phyloP scores from a whole-genome alignment of 2,329 filamentous ascomycete species.

The Chaetomium sp. region DNA sequence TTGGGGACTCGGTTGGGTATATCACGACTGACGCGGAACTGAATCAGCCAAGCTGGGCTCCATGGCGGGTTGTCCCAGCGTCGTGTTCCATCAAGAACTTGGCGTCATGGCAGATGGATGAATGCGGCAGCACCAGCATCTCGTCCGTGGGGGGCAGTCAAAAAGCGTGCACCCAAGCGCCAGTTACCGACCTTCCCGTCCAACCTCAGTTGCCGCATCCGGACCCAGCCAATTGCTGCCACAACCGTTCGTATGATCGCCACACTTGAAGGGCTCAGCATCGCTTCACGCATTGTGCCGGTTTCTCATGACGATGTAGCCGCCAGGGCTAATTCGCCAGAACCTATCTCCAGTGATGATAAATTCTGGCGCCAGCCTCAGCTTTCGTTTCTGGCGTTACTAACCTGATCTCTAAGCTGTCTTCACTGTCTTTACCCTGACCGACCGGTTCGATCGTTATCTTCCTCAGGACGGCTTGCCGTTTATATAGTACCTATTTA shows the following conservation, averaged over 20 bases:
- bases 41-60: constrained; percentile 12
- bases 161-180: background rate
- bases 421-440: constrained; percentile 21
- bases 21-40: constrained; percentile 7
- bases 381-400: background rate
- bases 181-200: background rate
- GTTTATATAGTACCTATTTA: constrained; percentile 25
- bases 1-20: constrained; percentile 16
- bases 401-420: background rate
- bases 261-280: constrained; percentile 15
- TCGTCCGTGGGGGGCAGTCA: background rate
- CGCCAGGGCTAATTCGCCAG: background rate
- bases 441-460: constrained; percentile 32
- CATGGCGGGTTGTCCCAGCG: constrained; percentile 14
- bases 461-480: constrained; percentile 26
- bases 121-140: background rate
- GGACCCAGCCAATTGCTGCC: constrained; percentile 19
- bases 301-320: constrained; percentile 6
- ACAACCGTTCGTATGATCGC: constrained; percentile 31
- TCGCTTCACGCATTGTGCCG: constrained; percentile 27
- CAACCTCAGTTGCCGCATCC: constrained; percentile 1
- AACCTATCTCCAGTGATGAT: background rate
- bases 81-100: background rate
- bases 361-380: background rate
- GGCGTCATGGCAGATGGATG: background rate